Percentiles rank a stretch among this genome's conserved stretches.
These are phyloP conservation scores for Colletotrichum agaves DNA, from an alignment of 2,329 filamentous ascomycete genomes.

Conservation along the genomic window DNA sequence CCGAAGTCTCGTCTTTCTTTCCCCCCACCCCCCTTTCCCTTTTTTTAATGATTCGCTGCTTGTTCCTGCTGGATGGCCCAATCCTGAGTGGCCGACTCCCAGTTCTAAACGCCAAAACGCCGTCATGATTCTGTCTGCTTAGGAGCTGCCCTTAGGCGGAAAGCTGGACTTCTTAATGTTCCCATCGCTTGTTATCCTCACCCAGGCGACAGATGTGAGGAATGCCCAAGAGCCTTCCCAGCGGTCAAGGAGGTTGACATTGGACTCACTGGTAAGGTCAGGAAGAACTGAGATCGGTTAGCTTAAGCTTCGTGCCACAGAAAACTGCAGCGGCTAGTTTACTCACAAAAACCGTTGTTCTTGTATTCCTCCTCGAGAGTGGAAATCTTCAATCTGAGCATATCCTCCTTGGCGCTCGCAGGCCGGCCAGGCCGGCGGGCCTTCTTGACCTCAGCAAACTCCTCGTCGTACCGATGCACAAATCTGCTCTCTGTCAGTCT, in stretches of 20 bases:
- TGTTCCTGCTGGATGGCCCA: background rate
- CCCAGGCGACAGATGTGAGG: constrained; percentile 79
- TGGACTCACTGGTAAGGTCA: constrained; percentile 76
- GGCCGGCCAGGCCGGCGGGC: constrained; percentile 82
- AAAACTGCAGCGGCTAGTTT: background rate
- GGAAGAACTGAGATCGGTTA: constrained; percentile 61
- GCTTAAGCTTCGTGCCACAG: background rate
- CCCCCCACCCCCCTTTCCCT: too few relatives aligned
- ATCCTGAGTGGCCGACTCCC: background rate
- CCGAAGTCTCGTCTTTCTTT: constrained; percentile 1
- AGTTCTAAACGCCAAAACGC: constrained; percentile 32
- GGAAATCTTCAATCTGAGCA: constrained; percentile 77
- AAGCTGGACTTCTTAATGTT: constrained; percentile 77
- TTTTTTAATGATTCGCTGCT: constrained; percentile 6
- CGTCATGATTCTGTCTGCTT: background rate
- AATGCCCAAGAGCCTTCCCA: constrained; percentile 91
- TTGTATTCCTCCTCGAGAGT: constrained; percentile 82
- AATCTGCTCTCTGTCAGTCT: constrained; percentile 57
- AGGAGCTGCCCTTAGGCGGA: constrained; percentile 66
- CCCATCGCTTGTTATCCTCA: constrained; percentile 76
- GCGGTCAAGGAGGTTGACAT: constrained; percentile 70
- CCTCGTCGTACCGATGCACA: constrained; percentile 76
- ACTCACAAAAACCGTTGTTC: constrained; percentile 78
- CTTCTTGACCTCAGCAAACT: constrained; percentile 73
- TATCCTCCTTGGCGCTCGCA: constrained; percentile 79